Evolutionary conservation across 1,139 yeast species (phyloP).

Genomic region (Sugiyamaella paludigena): DNA sequence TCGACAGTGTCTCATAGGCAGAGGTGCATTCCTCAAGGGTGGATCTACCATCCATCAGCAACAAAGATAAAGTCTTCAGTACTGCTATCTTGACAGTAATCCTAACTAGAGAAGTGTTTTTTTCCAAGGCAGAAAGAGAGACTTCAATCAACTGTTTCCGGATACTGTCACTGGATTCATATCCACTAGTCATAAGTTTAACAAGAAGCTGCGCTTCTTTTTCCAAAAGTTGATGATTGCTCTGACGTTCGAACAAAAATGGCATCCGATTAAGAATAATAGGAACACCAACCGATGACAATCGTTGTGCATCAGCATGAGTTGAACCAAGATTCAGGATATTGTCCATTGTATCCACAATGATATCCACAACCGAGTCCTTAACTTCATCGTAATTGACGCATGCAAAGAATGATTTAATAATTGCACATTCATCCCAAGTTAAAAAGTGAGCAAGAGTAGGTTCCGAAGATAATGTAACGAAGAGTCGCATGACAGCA

Average conservation of each 20-base stretch:
- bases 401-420: slow-evolving; percentile 54
- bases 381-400: slow-evolving; percentile 58
- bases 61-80: slow-evolving; percentile 54
- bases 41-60: slow-evolving; percentile 55
- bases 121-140: slow-evolving; percentile 60
- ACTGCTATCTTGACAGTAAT: slow-evolving; percentile 57
- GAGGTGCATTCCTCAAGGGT: slow-evolving; percentile 52
- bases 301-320: slow-evolving; percentile 38
- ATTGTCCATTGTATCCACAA: slow-evolving; percentile 56
- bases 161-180: slow-evolving; percentile 56
- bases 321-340: slow-evolving; percentile 38
- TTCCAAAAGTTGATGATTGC: slow-evolving; percentile 41
- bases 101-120: slow-evolving; percentile 56
- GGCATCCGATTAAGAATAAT: slow-evolving; percentile 32
- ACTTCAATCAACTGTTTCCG: slow-evolving; percentile 56
- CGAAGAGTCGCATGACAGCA: slow-evolving; percentile 65
- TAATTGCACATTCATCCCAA: slow-evolving; percentile 50
- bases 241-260: slow-evolving; percentile 26
- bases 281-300: slow-evolving; percentile 29
- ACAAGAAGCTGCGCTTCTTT: slow-evolving; percentile 54
- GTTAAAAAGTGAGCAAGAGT: slow-evolving; percentile 51
- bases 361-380: slow-evolving; percentile 58
- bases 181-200: slow-evolving; percentile 58
- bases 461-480: slow-evolving; percentile 57
- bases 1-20: slow-evolving; percentile 56